Conservation (phyloP, 768 basidiomycete genomes). For the Calocera cornea region DNA sequence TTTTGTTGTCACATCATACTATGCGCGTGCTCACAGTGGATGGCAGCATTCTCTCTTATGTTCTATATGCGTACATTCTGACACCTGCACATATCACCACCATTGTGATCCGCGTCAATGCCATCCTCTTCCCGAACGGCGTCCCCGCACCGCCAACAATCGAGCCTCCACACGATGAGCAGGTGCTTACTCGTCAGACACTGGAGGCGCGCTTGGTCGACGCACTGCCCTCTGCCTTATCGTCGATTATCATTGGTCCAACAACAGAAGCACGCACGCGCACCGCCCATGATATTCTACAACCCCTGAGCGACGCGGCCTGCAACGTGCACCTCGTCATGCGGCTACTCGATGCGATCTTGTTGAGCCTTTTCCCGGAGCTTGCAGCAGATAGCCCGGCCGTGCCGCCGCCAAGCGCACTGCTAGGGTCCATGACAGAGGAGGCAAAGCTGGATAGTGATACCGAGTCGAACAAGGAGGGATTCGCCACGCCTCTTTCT, state of each 20-base stretch:
- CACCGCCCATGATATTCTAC: conserved; percentile 16
- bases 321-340: conserved; percentile 74
- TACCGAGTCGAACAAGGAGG: background rate
- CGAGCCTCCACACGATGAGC: conserved; percentile 69
- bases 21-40: background rate
- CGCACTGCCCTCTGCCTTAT: conserved; percentile 36
- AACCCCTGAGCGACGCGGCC: conserved; percentile 24
- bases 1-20: conserved; percentile 16
- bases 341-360: conserved; percentile 55
- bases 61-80: conserved; percentile 44
- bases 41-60: conserved; percentile 50
- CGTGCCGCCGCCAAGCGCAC: background rate
- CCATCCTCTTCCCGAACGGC: conserved; percentile 75
- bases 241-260: background rate
- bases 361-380: conserved; percentile 70
- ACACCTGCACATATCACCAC: conserved; percentile 41
- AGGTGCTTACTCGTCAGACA: conserved; percentile 37
- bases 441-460: background rate
- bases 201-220: conserved; percentile 39
- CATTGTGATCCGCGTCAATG: conserved; percentile 43
- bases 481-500: background rate
- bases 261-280: background rate
- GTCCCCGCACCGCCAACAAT: conserved; percentile 62
- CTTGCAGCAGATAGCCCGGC: conserved; percentile 29
- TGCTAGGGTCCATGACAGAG: background rate